Base-by-base conservation (phyloP, 139 green algal species). In the Diplosphaera chodatii region DNA sequence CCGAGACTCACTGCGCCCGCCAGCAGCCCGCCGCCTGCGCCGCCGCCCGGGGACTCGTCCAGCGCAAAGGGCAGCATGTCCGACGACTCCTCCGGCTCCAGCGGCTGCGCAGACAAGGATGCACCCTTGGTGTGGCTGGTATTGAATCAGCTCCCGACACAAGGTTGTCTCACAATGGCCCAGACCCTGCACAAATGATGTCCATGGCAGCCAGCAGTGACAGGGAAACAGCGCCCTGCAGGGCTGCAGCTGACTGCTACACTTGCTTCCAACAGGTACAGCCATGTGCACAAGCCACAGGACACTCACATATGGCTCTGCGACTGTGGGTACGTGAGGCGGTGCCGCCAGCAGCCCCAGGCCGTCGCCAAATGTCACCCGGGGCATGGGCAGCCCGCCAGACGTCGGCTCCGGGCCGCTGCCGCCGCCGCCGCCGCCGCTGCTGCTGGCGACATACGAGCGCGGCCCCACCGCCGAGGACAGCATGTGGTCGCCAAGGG, bases 1-100 rank as follows among this genome's bases (percentile, higher is more conserved):
- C n/a, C n/a, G n/a, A n/a, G n/a, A n/a, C n/a, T n/a, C n/a, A n/a
- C n/a, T 16, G 55, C 16, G 32, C 28, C 13, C 22, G 5, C 31
- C 23, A 23, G 40, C 29, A 30, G 27, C 13, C 20, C 32, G 22
- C 3, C 41, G 63, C 32, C 6, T 32, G 2, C 20, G 69, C 67
- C 33, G n/a, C 2, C 6, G 40, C 66, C n/a, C 3, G 15, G 27
- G 33, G 3, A 27, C 32, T 29, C 28, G 34, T 86, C 81, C 30
- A 86, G 55, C 3, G 78, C 81, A 76, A 86, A 86, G 0, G 81
- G 81, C 69, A 86, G 75, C 18, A 77, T 55, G 22, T 86, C 81
- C 68, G 71, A 73, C 32, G 68, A 79, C 59, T 78, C 77, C 55
- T 82, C 72, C 6, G 63, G 32, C 59, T 23, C 10, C 33, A 64